Base-by-base conservation (phyloP, 768 basidiomycete species). In the Lentinula raphanica region DNA sequence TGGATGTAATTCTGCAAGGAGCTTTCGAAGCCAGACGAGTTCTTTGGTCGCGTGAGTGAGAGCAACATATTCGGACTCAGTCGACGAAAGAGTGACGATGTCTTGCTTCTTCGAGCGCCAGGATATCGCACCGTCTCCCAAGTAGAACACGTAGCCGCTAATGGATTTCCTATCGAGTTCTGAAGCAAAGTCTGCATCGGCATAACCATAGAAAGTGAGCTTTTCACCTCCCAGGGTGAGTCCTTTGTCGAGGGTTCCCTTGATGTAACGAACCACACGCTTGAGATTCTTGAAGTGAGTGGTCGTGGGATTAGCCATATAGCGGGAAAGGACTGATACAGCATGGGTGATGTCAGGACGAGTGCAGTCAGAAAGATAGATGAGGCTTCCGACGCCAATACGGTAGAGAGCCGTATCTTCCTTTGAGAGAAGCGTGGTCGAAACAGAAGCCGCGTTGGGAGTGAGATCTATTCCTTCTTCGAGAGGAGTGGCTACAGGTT, bases 61-160 rank as follows among this genome's bases (percentile, higher is more conserved):
- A 15, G 71, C 65, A 49, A 72, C 62, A 60, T 73, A 71, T 58
- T 75, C 70, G 15, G 70, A 65, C 59, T 76, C 72, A 0, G 66
- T 64, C 3, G 67, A 71, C 2, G 75, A 77, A 5, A 73, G 67
- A 3, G 70, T 65, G 7, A 75, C 63, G 25, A 73, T 64, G 1
- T 64, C 60, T 54, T 79, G 75, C 40, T 68, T 64, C 61, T 72
- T 72, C 2, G 72, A 69, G 13, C 61, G 65, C 58, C 54, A 62
- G 3, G 56, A 29, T 23, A 60, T 39, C 38, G 53, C 27, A 8
- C 54, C 57, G 15, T 27, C 12, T 40, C 62, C 61, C 29, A 58
- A 17, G 36, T 60, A 61, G 28, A 63, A 63, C 21, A 55, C 60
- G 31, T 60, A 71, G 2, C 68, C 71, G 13, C 67, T 68, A 29